Evolutionary conservation across 2,329 filamentous ascomycete species (phyloP).

Genomic region (Neocucurbitaria cava): DNA sequence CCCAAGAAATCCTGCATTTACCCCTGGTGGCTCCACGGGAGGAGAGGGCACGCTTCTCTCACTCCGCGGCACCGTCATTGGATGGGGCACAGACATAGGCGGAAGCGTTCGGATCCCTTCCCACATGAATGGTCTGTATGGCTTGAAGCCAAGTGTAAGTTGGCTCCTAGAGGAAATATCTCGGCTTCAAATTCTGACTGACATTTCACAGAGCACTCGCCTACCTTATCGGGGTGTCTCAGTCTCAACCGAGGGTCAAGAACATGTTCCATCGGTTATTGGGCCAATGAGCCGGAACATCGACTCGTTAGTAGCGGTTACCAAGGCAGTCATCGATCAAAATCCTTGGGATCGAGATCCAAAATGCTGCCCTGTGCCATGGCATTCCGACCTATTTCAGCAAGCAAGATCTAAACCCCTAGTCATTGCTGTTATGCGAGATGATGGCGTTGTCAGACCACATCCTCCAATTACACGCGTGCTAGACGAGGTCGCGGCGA

Average conservation of each 20-base stretch:
- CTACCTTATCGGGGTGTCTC: constrained; percentile 65
- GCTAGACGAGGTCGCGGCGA: constrained; percentile 47
- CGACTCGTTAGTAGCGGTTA: constrained; percentile 58
- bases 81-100: constrained; percentile 66
- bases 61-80: constrained; percentile 60
- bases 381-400: constrained; percentile 58
- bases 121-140: constrained; percentile 66
- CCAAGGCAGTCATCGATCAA: constrained; percentile 55
- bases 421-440: constrained; percentile 58
- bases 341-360: constrained; percentile 64
- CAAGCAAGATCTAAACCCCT: constrained; percentile 54
- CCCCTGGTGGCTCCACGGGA: constrained; percentile 65
- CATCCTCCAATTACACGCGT: constrained; percentile 62
- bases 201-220: constrained; percentile 57
- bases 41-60: constrained; percentile 65
- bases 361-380: constrained; percentile 60
- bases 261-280: constrained; percentile 69
- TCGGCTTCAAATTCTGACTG: background rate
- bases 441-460: constrained; percentile 62
- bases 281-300: constrained; percentile 65
- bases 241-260: constrained; percentile 69
- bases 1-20: constrained; percentile 62
- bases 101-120: constrained; percentile 66
- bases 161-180: no score
- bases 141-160: constrained; percentile 58